Base-by-base conservation (phyloP, 805 yeast species). In the Metschnikowia orientalis region DNA sequence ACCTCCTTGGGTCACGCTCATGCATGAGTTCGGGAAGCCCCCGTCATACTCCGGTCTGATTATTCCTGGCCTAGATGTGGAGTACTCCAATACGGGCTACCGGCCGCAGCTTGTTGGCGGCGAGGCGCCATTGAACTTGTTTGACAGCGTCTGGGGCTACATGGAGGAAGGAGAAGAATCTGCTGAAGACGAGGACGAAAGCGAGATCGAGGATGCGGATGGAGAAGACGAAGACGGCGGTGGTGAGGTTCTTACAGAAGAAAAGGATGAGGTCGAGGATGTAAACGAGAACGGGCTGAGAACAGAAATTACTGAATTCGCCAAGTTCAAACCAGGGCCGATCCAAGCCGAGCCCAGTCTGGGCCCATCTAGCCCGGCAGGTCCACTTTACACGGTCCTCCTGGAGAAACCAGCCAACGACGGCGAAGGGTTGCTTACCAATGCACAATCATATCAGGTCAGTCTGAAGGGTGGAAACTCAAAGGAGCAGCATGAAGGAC, bases 21-120 rank as follows among this genome's bases (percentile, higher is more conserved):
- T 89, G 84, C 70, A 69, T 33, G 66, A 72, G 35, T 48, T 73
- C 9, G 97, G 97, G 0, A 77, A 82, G 17, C 95, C 97, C 0
- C 95, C 95, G 0, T 70, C 87, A 12, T 89, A 86, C 57, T 79
- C 79, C 2, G 68, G 73, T 23, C 60, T 86, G 53, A 59, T 67
- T 20, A 71, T 85, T 6, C 86, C 72, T 1, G 72, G 71, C 1
- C 35, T 67, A 11, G 71, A 66, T 37, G 42, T 45, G 4, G 56
- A 56, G 25, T 65, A 66, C 38, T 42, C 47, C 4, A 66, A 65
- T 34, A 47, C 42, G 17, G 71, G 71, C 1, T 66, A 66, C 38
- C 41, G 9, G 24, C 15, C 39, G 8, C 32, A 35, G 22, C 26
- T 24, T 7, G 9, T 38, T 12, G 47, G 42, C 11, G 47, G 44